Percentiles rank a stretch among this genome's conserved stretches.
Evolutionary conservation across 2,329 filamentous ascomycete species (phyloP).

Genomic region (Neophaeococcomyces aloes): DNA sequence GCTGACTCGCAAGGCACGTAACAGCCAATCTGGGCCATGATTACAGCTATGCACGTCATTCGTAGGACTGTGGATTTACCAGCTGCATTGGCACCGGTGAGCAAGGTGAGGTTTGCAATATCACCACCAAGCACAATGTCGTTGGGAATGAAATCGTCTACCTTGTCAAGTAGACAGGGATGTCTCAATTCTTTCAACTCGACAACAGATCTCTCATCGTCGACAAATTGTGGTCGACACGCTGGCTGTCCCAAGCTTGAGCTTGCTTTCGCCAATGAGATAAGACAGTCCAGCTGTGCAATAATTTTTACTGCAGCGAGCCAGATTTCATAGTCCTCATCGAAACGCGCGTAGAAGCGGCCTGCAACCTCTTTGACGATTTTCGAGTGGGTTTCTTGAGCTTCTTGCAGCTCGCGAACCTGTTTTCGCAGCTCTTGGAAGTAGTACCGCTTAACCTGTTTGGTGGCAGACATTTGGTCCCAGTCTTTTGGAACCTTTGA

Average conservation of each 20-base stretch:
- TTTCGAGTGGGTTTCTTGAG: conserved; percentile 85
- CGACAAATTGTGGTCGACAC: conserved; percentile 79
- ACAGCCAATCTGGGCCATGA: conserved; percentile 94
- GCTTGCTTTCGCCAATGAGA: conserved; percentile 85
- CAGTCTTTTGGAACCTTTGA: conserved; percentile 75
- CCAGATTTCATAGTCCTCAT: conserved; percentile 76
- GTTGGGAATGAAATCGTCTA: conserved; percentile 93
- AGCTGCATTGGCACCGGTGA: conserved; percentile 93
- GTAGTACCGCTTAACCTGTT: conserved; percentile 86
- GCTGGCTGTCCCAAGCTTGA: conserved; percentile 71
- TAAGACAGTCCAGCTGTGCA: conserved; percentile 85
- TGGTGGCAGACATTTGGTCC: conserved; percentile 94
- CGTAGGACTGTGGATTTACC: conserved; percentile 93
- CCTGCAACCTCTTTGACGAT: conserved; percentile 76
- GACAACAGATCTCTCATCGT: conserved; percentile 74
- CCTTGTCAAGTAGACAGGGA: conserved; percentile 82
- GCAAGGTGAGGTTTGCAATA: conserved; percentile 70
- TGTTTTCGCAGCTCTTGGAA: conserved; percentile 71
- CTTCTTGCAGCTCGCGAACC: conserved; percentile 81
- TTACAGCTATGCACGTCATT: conserved; percentile 95
- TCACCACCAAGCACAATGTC: conserved; percentile 78
- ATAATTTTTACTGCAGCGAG: conserved; percentile 80
- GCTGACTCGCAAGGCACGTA: conserved; percentile 77
- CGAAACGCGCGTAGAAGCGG: conserved; percentile 79
- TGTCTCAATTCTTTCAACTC: conserved; percentile 88